Base-by-base conservation (phyloP, 495 filamentous ascomycete genomes). In the Peziza echinospora region DNA sequence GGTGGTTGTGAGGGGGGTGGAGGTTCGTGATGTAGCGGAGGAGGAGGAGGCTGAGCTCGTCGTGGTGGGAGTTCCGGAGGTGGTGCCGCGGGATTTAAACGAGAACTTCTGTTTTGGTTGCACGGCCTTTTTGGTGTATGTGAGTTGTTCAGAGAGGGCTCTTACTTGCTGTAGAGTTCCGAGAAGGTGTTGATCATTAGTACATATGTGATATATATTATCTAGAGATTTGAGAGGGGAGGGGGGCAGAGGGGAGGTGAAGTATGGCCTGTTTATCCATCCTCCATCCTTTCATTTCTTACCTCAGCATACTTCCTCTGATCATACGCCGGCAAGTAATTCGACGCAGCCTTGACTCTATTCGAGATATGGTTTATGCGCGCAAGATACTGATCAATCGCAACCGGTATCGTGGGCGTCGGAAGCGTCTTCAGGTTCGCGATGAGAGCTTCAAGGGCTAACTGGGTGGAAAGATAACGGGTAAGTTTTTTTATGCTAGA, bases 271-370 rank as follows among this genome's bases (percentile, higher is more conserved):
- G n/a, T n/a, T n/a, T n/a, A n/a, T n/a, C n/a, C n/a, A n/a, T n/a
- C n/a, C n/a, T n/a, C n/a, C n/a, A n/a, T n/a, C n/a, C n/a, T n/a
- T n/a, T n/a, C n/a, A n/a, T n/a, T n/a, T n/a, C n/a, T n/a, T 65
- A 81, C 79, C 53, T 81, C 76, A 25, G 72, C 66, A 56, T 82
- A 85, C 17, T 75, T 73, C 49, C 80, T 67, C 57, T 84, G 81
- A 48, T 87, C 82, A 53, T 84, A 82, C 3, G 79, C 71, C 5
- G 82, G 79, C 22, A 85, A 68, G 47, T 75, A 78, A 49, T 67
- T 70, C 1, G 75, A 70, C 5, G 75, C 70, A 63, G 81, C 76
- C 51, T 75, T 75, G 55, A 84, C 71, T 46, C 78, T 71, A 48
- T 73, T 69, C 0, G 77, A 79, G 13, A 86, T 67, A 30, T 70